These are phyloP conservation scores for Trametopsis cervina DNA, from an alignment of 768 basidiomycete genomes.

Conservation along the genomic window DNA sequence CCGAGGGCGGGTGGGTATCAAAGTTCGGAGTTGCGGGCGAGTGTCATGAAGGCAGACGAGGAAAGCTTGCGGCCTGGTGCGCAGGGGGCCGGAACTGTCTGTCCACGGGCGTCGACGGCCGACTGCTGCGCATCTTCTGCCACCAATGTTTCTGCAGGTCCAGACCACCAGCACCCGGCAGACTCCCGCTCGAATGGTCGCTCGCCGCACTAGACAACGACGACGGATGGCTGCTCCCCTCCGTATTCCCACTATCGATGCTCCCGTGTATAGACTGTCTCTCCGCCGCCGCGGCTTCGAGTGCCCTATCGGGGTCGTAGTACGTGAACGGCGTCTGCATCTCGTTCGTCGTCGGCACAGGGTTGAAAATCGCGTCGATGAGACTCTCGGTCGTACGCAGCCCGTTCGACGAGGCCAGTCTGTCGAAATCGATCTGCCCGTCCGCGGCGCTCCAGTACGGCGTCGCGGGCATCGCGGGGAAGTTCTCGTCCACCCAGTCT, in stretches of 20 bases:
- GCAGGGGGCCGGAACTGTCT: constrained; percentile 8
- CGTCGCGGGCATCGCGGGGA: neutral
- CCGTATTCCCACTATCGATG: constrained; percentile 2
- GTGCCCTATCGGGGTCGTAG: constrained; percentile 15
- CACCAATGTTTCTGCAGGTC: constrained; percentile 10
- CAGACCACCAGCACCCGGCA: neutral
- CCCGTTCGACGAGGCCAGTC: constrained; percentile 45
- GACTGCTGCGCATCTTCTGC: constrained; percentile 15
- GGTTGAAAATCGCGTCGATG: constrained; percentile 79
- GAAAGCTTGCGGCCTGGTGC: constrained; percentile 6
- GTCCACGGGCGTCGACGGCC: constrained; percentile 11
- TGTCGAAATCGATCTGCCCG: constrained; percentile 23
- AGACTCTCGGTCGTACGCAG: constrained; percentile 63
- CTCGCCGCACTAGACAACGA: constrained; percentile 8
- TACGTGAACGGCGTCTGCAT: constrained; percentile 23
- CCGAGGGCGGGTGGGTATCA: too few relatives aligned
- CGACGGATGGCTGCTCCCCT: constrained; percentile 7
- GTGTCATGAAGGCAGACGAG: neutral
- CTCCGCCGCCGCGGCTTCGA: constrained; percentile 5
- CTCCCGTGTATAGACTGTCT: constrained; percentile 9
- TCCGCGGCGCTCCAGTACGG: constrained; percentile 13
- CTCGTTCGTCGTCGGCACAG: constrained; percentile 30
- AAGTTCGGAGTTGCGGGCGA: too few relatives aligned
- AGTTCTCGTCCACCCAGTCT: constrained; percentile 1
- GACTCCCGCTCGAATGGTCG: constrained; percentile 4